phyloP scores from a whole-genome alignment of 73 alveolate genomes.

The Symbiodinium pilosum region DNA sequence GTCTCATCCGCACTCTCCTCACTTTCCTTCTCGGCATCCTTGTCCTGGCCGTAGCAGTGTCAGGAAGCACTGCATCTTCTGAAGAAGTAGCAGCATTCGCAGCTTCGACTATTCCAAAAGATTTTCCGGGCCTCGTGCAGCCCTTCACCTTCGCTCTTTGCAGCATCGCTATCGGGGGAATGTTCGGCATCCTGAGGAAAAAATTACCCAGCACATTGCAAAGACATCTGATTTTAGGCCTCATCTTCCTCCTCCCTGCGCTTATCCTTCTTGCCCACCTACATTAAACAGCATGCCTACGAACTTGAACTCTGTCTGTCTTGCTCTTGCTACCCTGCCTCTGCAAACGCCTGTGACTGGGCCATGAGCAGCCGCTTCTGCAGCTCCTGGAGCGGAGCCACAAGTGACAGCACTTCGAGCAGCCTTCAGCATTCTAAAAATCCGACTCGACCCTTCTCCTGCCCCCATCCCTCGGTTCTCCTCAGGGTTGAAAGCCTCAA shows the following conservation, averaged over 20 bases:
- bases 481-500: constrained; percentile 88
- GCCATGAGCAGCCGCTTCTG: constrained; percentile 56
- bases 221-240: background rate
- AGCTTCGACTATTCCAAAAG: no score
- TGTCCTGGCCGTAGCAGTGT: no score
- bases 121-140: background rate
- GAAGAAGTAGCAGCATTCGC: background rate
- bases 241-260: background rate
- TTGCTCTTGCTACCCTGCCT: background rate
- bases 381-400: constrained; percentile 2
- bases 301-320: no score
- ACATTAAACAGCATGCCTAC: no score
- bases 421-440: no score
- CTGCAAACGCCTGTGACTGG: constrained; percentile 1
- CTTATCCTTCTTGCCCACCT: background rate
- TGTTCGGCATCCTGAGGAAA: background rate
- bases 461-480: background rate
- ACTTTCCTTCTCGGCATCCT: background rate
- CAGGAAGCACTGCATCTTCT: background rate
- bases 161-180: background rate
- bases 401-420: background rate
- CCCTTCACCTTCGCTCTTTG: background rate
- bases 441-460: background rate
- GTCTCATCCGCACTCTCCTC: background rate
- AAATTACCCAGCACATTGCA: no score